Conservation (phyloP, 768 basidiomycete species). For the Termitomyces sp. region DNA sequence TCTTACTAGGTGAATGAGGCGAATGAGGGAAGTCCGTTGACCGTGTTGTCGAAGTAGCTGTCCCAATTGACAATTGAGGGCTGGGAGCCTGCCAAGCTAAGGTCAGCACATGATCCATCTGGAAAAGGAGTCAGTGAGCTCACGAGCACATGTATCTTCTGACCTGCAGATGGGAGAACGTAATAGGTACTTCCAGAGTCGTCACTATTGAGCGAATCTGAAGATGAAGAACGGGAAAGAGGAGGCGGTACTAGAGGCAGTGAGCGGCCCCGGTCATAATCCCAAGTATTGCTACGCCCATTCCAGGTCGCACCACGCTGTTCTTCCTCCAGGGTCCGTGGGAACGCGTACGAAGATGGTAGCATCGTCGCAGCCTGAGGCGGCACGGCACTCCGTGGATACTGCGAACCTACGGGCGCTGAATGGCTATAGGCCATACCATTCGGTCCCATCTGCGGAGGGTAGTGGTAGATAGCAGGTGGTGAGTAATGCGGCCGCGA, state of each 20-base stretch:
- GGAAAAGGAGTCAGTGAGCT: conserved; percentile 28
- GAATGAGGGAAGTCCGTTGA: conserved; percentile 57
- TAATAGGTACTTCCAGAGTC: conserved; percentile 74
- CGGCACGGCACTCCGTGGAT: conserved; percentile 31
- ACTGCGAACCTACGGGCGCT: conserved; percentile 42
- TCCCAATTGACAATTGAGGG: conserved; percentile 50
- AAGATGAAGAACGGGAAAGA: conserved; percentile 26
- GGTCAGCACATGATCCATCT: neutral
- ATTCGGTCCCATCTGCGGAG: conserved; percentile 49
- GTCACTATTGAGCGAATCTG: conserved; percentile 42
- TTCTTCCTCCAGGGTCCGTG: conserved; percentile 34
- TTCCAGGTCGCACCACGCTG: conserved; percentile 13
- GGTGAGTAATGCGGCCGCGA: conserved; percentile 53
- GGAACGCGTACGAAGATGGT: conserved; percentile 26
- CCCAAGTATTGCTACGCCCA: conserved; percentile 18
- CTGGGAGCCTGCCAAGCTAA: conserved; percentile 28
- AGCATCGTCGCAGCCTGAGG: conserved; percentile 32
- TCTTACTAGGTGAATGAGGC: too few species aligned
- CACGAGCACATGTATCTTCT: conserved; percentile 74
- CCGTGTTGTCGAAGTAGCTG: conserved; percentile 57
- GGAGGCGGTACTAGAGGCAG: conserved; percentile 16
- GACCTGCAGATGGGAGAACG: conserved; percentile 65
- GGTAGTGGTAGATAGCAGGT: conserved; percentile 55
- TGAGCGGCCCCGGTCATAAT: conserved; percentile 25
- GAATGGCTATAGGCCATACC: conserved; percentile 71